Evolutionary conservation across 2,329 filamentous ascomycete species (phyloP), one percentile per base, ranked within the genome.

Genomic region (Zarea fungicola): DNA sequence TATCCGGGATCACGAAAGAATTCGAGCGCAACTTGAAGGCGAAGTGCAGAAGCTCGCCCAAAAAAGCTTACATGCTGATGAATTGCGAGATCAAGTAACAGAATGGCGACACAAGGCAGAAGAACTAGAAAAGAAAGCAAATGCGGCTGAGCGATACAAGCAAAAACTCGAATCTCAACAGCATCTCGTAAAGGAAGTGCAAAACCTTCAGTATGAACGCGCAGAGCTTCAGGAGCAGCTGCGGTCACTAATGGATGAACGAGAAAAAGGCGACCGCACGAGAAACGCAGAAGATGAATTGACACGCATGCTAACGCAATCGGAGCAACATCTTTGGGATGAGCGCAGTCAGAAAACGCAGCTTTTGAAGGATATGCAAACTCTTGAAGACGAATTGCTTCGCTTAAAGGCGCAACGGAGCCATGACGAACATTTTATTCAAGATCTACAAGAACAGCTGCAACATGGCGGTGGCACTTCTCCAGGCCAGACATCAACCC

Each of bases 91-190:
- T 60, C 75, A 81, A 60, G 74, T 81, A 22, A 73, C 76, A 36
- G 78, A 82, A 56, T 73, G 83, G 55, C 77, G 75, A 52, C 75
- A 78, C 56, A 75, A 77, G 55, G 79, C 78, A 45, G 76, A 77
- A 51, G 75, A 81, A 51, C 68, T 83, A 11, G 71, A 75, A 44
- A 81, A 80, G 60, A 82, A 81, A 56, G 80, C 81, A 52, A 84
- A 84, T 55, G 80, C 74, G 48, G 78, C 77, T 7, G 81, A 83
- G 48, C 72, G 81, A 49, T 78, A 80, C 59, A 78, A 80, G 61
- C 78, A 81, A 61, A 84, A 84, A 63, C 70, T 84, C 13, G 78
- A 81, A 58, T 71, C 72, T 13, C 73, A 78, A 57, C 77, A 76
- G 49, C 67, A 73, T 16, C 65, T 81, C 28, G 77, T 78, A 51